Base-by-base conservation (phyloP, 2,329 filamentous ascomycete genomes). In the Colletotrichum theobromicola region DNA sequence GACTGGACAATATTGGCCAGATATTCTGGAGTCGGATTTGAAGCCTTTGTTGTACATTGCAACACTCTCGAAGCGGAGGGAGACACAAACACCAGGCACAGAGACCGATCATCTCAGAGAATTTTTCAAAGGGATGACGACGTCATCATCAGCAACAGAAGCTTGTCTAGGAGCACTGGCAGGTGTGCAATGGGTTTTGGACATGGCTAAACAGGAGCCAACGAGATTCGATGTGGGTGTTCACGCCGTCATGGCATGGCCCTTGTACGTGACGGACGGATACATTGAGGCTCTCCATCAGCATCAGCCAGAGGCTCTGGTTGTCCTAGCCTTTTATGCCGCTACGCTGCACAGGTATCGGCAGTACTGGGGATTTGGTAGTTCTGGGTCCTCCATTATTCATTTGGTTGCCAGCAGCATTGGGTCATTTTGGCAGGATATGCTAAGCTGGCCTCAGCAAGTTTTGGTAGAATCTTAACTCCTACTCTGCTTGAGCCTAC, bases 311-410 rank as follows among this genome's bases (percentile, higher is more conserved):
- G 86, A 88, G 75, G 86, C 86, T 2, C 70, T 85, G 30, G 80
- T 80, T 2, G 77, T 84, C 1, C 73, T 88, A 7, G 83, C 82
- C 3, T 85, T 85, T 75, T 88, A 87, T 76, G 86, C 84, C 6
- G 80, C 85, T 6, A 77, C 86, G 13, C 74, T 88, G 34, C 83
- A 88, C 74, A 77, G 77, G 18, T 79, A 77, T 37, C 78, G 80
- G 16, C 66, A 78, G 2, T 80, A 79, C 21, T 86, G 84, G 84
- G 77, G 83, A 34, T 79, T 85, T 65, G 78, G 80, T 7, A 78
- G 79, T 64, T 80, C 80, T 4, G 83, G 83, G 2, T 78, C 79
- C 0, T 79, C 78, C 57, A 60, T 85, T 46, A 78, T 85, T 34
- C 77, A 78, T 3, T 79, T 82, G 2, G 79, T 85, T 16, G 78